A percentile compares a stretch with the other conserved stretches of the same genome.
Conservation (phyloP, 2,329 filamentous ascomycete species). For the Cercospora sp. region DNA sequence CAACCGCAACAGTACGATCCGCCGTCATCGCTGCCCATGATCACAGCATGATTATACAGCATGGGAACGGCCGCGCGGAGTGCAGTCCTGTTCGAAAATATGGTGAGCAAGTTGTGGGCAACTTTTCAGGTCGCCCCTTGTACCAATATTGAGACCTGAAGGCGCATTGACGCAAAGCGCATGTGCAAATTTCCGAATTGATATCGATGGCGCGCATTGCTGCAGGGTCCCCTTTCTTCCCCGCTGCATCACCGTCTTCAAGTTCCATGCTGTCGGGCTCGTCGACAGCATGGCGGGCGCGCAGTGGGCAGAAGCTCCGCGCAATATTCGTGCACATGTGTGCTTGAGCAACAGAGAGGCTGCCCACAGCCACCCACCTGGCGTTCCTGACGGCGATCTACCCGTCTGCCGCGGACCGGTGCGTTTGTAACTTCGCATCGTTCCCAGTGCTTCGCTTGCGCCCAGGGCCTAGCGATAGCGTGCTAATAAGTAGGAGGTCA, state of each 20-base stretch:
- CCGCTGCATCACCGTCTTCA: not conserved
- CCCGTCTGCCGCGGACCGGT: not conserved
- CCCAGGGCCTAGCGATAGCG: not conserved
- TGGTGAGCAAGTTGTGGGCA: not conserved
- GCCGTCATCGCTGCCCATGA: not conserved
- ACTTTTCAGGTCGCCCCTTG: not conserved
- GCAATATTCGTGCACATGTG: not conserved
- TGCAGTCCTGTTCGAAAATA: not conserved
- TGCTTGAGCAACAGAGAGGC: not conserved
- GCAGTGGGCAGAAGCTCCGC: not conserved
- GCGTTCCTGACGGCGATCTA: not conserved
- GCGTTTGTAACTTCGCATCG: not conserved
- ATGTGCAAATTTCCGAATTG: not conserved
- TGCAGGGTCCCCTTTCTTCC: not conserved
- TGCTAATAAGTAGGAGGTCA: not conserved
- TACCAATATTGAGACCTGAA: not conserved
- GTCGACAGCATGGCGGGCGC: not conserved
- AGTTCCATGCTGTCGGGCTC: not conserved
- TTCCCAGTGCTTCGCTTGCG: not conserved
- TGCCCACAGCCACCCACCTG: not conserved
- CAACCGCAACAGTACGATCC: not conserved
- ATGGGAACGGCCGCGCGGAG: not conserved
- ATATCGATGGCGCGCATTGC: not conserved
- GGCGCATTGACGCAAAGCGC: not conserved
- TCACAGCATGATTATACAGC: not conserved